A percentile compares a stretch with the other conserved stretches of the same genome.
Evolutionary conservation across 2,329 filamentous ascomycete genomes (phyloP).

Genomic region (Botrytis deweyae): DNA sequence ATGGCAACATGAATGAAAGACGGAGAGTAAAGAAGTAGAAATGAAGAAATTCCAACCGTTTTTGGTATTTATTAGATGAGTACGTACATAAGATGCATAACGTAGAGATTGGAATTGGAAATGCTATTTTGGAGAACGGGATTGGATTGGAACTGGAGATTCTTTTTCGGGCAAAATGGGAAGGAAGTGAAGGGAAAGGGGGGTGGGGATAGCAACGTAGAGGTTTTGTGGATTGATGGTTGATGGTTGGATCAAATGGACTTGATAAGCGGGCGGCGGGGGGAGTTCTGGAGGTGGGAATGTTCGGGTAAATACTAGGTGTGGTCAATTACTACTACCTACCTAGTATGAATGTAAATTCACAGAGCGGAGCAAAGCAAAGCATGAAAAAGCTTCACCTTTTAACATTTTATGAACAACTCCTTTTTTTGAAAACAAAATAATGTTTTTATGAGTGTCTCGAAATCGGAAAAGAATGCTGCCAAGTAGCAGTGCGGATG

Average conservation of each 20-base stretch:
- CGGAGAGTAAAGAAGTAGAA: not conserved
- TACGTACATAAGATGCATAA: slow-evolving; percentile 14
- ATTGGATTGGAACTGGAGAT: not conserved
- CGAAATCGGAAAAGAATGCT: not conserved
- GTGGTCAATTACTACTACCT: not conserved
- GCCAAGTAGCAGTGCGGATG: slow-evolving; percentile 3
- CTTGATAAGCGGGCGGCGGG: not conserved
- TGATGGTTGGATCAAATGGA: not conserved
- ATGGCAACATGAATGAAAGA: slow-evolving; percentile 25
- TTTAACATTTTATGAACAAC: not conserved
- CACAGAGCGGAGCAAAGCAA: not conserved
- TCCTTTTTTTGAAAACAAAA: not conserved
- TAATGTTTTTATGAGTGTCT: not conserved
- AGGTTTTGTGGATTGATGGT: not conserved
- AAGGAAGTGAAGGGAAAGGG: not conserved
- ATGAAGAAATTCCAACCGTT: not conserved
- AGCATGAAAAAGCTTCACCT: not conserved
- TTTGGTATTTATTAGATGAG: slow-evolving; percentile 17
- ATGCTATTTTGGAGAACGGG: not conserved
- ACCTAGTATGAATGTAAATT: not conserved
- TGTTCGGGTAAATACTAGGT: not conserved
- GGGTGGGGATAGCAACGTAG: not conserved
- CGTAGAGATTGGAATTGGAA: not conserved
- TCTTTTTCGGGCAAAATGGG: too few species aligned
- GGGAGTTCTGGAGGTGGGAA: slow-evolving; percentile 6